phyloP scores from a whole-genome alignment of 1,284 basidiomycete genomes.

The Tremellales sp. region DNA sequence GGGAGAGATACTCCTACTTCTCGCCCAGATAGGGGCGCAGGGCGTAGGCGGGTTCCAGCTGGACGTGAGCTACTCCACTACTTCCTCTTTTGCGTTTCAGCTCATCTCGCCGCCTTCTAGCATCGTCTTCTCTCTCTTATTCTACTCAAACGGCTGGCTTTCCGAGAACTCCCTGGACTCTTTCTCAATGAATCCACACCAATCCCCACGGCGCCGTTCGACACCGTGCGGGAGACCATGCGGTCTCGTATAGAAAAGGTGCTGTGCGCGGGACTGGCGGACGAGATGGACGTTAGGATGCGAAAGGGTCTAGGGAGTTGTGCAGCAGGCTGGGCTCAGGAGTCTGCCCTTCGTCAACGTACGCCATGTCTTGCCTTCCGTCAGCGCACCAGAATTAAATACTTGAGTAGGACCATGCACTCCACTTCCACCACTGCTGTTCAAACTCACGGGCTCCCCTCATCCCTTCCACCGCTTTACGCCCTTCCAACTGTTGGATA shows the following conservation, averaged over 20 bases:
- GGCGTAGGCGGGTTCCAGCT: slow-evolving; percentile 45
- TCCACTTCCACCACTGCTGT: slow-evolving; percentile 31
- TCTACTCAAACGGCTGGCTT: slow-evolving; percentile 35
- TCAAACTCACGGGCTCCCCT: slow-evolving; percentile 30
- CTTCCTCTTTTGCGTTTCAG: not conserved
- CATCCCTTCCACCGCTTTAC: slow-evolving; percentile 42
- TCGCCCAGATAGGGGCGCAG: slow-evolving; percentile 42
- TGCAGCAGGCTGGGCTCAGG: slow-evolving; percentile 38
- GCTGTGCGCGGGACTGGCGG: slow-evolving; percentile 38
- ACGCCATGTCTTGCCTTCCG: slow-evolving; percentile 10
- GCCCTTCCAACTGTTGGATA: slow-evolving; percentile 37
- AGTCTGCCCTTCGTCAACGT: slow-evolving; percentile 34
- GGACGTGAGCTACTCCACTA: slow-evolving; percentile 26
- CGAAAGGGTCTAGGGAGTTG: slow-evolving; percentile 40
- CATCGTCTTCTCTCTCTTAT: slow-evolving; percentile 38
- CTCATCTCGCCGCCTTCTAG: slow-evolving; percentile 11
- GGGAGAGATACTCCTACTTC: slow-evolving; percentile 31
- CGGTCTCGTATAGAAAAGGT: slow-evolving; percentile 37
- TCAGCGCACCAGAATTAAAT: not conserved
- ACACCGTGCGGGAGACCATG: slow-evolving; percentile 33
- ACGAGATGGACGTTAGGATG: slow-evolving; percentile 42
- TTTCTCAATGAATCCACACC: slow-evolving; percentile 28
- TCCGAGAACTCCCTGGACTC: slow-evolving; percentile 28
- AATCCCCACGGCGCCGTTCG: slow-evolving; percentile 33
- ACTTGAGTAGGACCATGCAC: slow-evolving; percentile 29